Evolutionary conservation across 2,329 filamentous ascomycete species (phyloP).

Genomic region (Zalaria sp.): DNA sequence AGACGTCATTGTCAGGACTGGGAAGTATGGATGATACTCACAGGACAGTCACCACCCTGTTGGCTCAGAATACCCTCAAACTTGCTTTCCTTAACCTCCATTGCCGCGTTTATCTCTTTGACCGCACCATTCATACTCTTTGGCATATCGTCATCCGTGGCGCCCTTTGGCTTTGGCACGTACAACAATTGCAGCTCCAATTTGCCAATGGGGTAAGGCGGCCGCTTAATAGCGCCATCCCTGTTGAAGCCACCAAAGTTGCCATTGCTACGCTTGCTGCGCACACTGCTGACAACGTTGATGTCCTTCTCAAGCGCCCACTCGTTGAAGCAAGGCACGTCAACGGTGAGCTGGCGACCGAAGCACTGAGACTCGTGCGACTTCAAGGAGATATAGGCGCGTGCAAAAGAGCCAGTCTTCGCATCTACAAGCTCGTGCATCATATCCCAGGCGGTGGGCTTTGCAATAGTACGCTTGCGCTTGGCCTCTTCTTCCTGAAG

Average conservation of each 20-base stretch:
- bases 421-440: slow-evolving; percentile 71
- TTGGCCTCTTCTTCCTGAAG: slow-evolving; percentile 24
- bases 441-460: slow-evolving; percentile 70
- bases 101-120: slow-evolving; percentile 80
- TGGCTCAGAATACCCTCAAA: slow-evolving; percentile 89
- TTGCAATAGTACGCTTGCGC: slow-evolving; percentile 42
- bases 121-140: slow-evolving; percentile 98
- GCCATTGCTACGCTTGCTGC: slow-evolving; percentile 58
- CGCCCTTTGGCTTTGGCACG: slow-evolving; percentile 78
- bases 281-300: slow-evolving; percentile 67
- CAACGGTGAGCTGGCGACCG: slow-evolving; percentile 73
- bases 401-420: slow-evolving; percentile 84
- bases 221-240: slow-evolving; percentile 57
- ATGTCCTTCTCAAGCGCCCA: slow-evolving; percentile 79
- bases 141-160: slow-evolving; percentile 89
- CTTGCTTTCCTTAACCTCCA: slow-evolving; percentile 56
- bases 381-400: slow-evolving; percentile 85
- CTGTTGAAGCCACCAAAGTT: slow-evolving; percentile 39
- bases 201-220: slow-evolving; percentile 94
- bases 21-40: slow-evolving; percentile 39
- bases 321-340: slow-evolving; percentile 94
- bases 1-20: neutral
- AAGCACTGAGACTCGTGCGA: slow-evolving; percentile 83
- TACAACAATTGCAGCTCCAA: slow-evolving; percentile 88
- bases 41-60: slow-evolving; percentile 92